Base-by-base conservation (phyloP, 148 eudicot genomes). In the Rhododendron williamsianum region DNA sequence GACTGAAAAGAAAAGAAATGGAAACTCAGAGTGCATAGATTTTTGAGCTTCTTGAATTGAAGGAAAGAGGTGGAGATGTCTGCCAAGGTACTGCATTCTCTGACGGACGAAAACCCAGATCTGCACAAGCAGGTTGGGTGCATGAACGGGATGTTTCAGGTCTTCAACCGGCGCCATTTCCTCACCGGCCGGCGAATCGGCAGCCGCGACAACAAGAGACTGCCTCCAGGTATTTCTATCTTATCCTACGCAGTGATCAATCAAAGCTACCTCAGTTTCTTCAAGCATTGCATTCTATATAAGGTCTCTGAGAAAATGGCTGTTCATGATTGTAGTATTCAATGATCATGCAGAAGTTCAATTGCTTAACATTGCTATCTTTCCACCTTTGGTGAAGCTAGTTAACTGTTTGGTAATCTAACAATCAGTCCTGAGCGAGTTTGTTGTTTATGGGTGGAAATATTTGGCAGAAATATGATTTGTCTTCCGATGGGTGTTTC, bases 61-160 rank as follows among this genome's bases (percentile, higher is more conserved):
- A 45, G 46, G 56, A 38, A 46, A 25, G 78, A 79, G 76, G 49
- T 36, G 65, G 48, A 88, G 46, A 92, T 94, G 98, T 93, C 98
- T 65, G 91, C 94, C 67, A 93, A 90, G 86, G 83, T 88, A 87
- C 51, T 92, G 77, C 79, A 92, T 84, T 91, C 98, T 23, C 58
- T 92, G 88, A 86, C 90, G 48, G 96, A 93, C 12, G 94, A 94
- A 43, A 96, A 93, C 54, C 80, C 84, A 81, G 90, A 91, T 85
- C 85, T 94, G 85, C 90, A 90, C 85, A 94, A 93, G 89, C 95
- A 93, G 83, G 83, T 91, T 43, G 98, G 98, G 23, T 96, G 98
- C 91, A 94, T 96, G 93, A 93, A 89, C 87, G 97, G 98, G 41
- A 76, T 96, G 69, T 91, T 96, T 56, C 98, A 94, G 84, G 86